Percentiles rank a stretch among this genome's conserved stretches.
Conservation (phyloP, 2,329 filamentous ascomycete species). For the Arthrinium phaeospermum region DNA sequence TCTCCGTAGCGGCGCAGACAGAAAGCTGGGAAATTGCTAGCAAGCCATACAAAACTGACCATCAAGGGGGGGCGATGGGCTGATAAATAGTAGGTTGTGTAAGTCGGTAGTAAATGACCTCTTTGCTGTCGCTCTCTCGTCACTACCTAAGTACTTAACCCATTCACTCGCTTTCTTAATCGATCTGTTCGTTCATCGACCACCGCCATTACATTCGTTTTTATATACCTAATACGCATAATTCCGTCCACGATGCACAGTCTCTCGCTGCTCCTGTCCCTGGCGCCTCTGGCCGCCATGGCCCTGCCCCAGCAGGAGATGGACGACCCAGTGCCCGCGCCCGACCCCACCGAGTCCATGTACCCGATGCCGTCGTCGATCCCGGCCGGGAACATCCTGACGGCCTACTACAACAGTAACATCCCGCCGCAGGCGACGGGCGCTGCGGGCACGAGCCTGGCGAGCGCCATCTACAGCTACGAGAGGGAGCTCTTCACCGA, state of each 20-base stretch:
- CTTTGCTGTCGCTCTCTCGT: neutral
- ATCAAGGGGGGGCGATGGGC: neutral
- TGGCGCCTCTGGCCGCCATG: constrained; percentile 8
- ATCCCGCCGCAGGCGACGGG: constrained; percentile 22
- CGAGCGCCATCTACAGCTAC: constrained; percentile 22
- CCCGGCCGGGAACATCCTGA: constrained; percentile 1
- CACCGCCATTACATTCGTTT: neutral
- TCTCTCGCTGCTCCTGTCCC: neutral
- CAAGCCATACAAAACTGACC: neutral
- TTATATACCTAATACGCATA: neutral
- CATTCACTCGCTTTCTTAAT: neutral
- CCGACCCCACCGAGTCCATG: constrained; percentile 3
- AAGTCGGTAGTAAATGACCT: neutral
- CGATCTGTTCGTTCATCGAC: neutral
- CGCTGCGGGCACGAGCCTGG: constrained; percentile 24
- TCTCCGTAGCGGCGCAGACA: neutral
- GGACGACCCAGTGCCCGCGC: neutral
- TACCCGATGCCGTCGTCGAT: neutral
- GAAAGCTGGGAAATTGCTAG: neutral
- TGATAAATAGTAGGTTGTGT: neutral
- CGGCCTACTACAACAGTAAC: constrained; percentile 18
- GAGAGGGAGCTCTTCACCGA: constrained; percentile 8
- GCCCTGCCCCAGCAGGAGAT: constrained; percentile 14
- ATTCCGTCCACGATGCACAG: neutral
- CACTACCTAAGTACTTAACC: neutral